Evolutionary conservation across 805 yeast genomes (phyloP).

Genomic region (Yarrowia sp.): DNA sequence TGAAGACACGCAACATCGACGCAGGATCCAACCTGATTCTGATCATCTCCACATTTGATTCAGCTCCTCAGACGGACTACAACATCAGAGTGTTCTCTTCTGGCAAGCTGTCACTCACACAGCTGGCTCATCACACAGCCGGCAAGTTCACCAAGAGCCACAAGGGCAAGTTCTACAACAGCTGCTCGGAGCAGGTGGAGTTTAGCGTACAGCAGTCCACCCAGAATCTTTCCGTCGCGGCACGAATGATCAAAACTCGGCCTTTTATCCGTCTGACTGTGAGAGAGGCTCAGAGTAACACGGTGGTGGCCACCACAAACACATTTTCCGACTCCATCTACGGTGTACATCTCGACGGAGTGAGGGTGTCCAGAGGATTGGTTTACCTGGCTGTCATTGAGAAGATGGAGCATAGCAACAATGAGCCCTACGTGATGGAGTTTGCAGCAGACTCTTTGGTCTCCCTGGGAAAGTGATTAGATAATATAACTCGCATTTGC

Average conservation of each 20-base stretch:
- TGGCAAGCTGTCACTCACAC: conserved; percentile 4
- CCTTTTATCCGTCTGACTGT: conserved; percentile 11
- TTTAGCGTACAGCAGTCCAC: conserved; percentile 23
- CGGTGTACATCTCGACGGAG: conserved; percentile 23
- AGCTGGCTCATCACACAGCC: conserved; percentile 15
- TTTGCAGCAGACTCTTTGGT: conserved; percentile 5
- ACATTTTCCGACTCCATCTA: conserved; percentile 31
- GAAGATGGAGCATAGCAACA: conserved; percentile 25
- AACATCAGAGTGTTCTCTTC: conserved; percentile 1
- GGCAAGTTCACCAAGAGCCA: conserved; percentile 19
- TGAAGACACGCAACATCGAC: conserved; percentile 3
- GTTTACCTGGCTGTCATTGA: conserved; percentile 7
- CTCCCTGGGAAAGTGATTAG: background rate
- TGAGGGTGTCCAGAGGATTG: background rate
- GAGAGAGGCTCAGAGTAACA: conserved; percentile 3
- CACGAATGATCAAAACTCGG: conserved; percentile 14
- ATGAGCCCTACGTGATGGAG: conserved; percentile 8
- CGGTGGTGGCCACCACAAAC: background rate
- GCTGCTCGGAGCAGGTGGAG: conserved; percentile 28
- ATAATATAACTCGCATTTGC: no score
- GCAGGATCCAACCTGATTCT: conserved; percentile 18
- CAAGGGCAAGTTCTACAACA: conserved; percentile 20
- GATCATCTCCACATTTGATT: conserved; percentile 15
- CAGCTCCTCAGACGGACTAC: conserved; percentile 24
- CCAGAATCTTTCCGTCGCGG: background rate